A percentile compares a stretch with the other conserved stretches of the same genome.
Conservation (phyloP, 2,329 filamentous ascomycete genomes). For the Botryotinia calthae region DNA sequence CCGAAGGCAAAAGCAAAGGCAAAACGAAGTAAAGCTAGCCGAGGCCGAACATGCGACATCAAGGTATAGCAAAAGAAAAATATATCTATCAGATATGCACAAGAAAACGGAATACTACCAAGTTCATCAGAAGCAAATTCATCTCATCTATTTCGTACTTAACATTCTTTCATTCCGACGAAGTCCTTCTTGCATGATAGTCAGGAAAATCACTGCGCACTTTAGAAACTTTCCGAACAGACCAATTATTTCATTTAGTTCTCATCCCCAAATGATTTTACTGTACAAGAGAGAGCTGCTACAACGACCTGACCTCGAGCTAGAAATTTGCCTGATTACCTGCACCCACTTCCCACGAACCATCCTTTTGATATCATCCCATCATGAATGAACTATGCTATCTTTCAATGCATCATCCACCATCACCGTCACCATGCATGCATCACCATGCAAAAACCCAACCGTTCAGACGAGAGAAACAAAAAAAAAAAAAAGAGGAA, state of each 20-base stretch:
- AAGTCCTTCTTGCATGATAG: background rate
- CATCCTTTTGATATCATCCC: slow-evolving; percentile 17
- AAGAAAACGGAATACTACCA: background rate
- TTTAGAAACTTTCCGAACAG: background rate
- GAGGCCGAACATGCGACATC: no score
- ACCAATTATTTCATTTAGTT: background rate
- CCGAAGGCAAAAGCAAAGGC: background rate
- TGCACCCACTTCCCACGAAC: background rate
- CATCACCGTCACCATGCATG: slow-evolving; percentile 13
- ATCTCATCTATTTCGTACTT: background rate
- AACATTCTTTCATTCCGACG: background rate
- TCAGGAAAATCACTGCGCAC: background rate
- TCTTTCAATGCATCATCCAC: slow-evolving; percentile 3
- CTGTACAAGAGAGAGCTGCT: slow-evolving; percentile 20
- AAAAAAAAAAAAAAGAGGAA: slow-evolving; percentile 5
- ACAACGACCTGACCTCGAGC: slow-evolving; percentile 9
- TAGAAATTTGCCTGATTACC: slow-evolving; percentile 8
- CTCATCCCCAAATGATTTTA: slow-evolving; percentile 6
- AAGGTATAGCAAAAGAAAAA: background rate
- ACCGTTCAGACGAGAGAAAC: slow-evolving; percentile 9
- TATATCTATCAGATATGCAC: background rate
- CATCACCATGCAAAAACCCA: slow-evolving; percentile 7
- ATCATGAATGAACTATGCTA: slow-evolving; percentile 11
- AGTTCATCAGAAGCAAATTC: background rate
- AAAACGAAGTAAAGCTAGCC: no score